Percentiles rank a stretch among this genome's conserved stretches.
These are phyloP conservation scores for Cydonia oblonga DNA, from an alignment of 331 rosid species.

Conservation along the genomic window DNA sequence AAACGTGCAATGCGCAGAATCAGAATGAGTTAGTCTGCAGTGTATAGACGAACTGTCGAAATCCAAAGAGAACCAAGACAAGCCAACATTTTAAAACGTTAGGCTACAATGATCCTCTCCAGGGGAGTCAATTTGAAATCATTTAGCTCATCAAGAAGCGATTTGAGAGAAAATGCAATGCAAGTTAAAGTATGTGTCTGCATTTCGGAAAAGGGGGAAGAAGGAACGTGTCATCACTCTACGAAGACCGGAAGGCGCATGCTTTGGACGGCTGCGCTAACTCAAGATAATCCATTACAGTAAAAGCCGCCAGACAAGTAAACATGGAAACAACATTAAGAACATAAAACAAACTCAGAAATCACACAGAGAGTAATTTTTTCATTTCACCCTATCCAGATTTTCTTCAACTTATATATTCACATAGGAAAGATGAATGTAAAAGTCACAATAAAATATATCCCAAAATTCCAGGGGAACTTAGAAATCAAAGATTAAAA, in stretches of 20 bases:
- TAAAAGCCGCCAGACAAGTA: conserved; percentile 4
- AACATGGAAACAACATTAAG: neutral
- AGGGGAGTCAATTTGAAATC: neutral
- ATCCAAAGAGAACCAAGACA: neutral
- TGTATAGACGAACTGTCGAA: neutral
- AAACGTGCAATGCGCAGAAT: neutral
- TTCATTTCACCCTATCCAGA: neutral
- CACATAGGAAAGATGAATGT: neutral
- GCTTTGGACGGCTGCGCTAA: neutral
- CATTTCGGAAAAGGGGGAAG: neutral
- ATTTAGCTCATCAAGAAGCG: neutral
- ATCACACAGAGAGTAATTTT: neutral
- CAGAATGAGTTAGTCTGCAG: neutral
- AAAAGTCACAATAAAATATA: neutral
- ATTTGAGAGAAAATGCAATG: neutral
- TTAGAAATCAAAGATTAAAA: neutral
- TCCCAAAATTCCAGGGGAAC: neutral
- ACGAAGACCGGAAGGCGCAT: neutral
- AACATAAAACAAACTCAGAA: conserved; percentile 5
- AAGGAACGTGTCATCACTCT: neutral
- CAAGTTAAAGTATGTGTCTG: neutral
- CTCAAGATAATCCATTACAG: neutral
- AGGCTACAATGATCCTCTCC: neutral
- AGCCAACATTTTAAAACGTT: neutral
- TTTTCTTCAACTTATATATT: neutral